A percentile compares a stretch with the other conserved stretches of the same genome.
These are phyloP conservation scores for Panicum hallii DNA, from an alignment of 202 grass and related monocot genomes.

Conservation along the genomic window DNA sequence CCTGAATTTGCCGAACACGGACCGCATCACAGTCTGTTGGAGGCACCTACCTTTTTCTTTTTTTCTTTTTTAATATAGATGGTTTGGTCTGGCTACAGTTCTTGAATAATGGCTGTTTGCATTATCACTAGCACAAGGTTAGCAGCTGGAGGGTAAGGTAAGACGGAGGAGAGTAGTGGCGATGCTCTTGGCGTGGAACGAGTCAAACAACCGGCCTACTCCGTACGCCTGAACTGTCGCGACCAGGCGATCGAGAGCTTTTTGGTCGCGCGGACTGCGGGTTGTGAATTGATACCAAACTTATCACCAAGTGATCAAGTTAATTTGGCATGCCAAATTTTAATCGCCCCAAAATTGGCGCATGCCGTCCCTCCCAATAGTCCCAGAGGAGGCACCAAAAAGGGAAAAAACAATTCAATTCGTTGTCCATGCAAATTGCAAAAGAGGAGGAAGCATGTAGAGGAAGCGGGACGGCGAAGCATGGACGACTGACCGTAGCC, in stretches of 20 bases:
- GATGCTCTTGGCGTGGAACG: not conserved
- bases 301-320: no score
- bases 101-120: not conserved
- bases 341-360: not conserved
- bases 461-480: not conserved
- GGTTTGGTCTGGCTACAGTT: not conserved
- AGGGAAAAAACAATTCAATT: no score
- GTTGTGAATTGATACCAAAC: no score
- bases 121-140: not conserved
- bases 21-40: not conserved
- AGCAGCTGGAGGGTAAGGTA: not conserved
- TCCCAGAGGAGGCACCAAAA: not conserved
- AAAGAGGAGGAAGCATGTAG: not conserved
- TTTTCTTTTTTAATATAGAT: not conserved
- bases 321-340: not conserved
- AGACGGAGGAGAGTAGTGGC: not conserved
- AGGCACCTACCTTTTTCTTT: not conserved
- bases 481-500: slow-evolving; percentile 59
- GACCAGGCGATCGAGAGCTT: no score
- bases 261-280: no score
- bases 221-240: no score
- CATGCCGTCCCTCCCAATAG: not conserved
- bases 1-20: slow-evolving; percentile 5
- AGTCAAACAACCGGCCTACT: not conserved
- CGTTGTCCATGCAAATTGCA: not conserved